These are phyloP conservation scores for Phylloporus sp. DNA, from an alignment of 768 basidiomycete species.

Conservation along the genomic window DNA sequence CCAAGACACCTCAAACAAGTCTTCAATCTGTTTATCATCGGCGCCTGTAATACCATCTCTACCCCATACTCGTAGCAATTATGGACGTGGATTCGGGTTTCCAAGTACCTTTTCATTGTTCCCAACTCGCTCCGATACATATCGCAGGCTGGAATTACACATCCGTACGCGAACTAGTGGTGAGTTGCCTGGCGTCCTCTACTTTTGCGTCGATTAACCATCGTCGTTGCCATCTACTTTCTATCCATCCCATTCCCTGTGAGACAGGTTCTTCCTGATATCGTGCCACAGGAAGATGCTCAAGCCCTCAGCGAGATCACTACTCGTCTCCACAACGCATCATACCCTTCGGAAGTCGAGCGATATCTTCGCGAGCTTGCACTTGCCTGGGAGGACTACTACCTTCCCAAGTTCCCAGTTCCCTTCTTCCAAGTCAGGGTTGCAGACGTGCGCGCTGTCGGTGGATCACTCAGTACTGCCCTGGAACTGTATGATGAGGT, in stretches of 20 bases:
- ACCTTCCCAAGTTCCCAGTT: constrained; percentile 28
- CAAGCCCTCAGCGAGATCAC: constrained; percentile 17
- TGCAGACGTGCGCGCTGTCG: constrained; percentile 29
- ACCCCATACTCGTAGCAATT: background rate
- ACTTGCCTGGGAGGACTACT: constrained; percentile 31
- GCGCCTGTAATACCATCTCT: background rate
- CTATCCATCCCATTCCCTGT: background rate
- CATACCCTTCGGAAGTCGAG: constrained; percentile 11
- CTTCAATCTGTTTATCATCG: background rate
- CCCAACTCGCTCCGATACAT: constrained; percentile 27
- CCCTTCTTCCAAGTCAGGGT: constrained; percentile 32
- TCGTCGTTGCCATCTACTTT: background rate
- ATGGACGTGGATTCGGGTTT: constrained; percentile 24
- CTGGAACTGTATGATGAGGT: constrained; percentile 30
- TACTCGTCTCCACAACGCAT: constrained; percentile 14
- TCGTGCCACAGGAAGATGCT: constrained; percentile 21
- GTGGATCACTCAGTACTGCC: constrained; percentile 30
- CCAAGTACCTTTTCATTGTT: constrained; percentile 27
- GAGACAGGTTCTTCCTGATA: constrained; percentile 20
- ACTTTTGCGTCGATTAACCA: background rate
- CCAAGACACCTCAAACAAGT: too few species aligned
- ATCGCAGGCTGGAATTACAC: constrained; percentile 29
- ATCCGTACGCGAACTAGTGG: constrained; percentile 23
- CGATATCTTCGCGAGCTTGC: constrained; percentile 27
- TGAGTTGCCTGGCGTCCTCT: constrained; percentile 13